Base-by-base conservation (phyloP, 176 grass and related monocot species). In the Calamus simplicifolius region DNA sequence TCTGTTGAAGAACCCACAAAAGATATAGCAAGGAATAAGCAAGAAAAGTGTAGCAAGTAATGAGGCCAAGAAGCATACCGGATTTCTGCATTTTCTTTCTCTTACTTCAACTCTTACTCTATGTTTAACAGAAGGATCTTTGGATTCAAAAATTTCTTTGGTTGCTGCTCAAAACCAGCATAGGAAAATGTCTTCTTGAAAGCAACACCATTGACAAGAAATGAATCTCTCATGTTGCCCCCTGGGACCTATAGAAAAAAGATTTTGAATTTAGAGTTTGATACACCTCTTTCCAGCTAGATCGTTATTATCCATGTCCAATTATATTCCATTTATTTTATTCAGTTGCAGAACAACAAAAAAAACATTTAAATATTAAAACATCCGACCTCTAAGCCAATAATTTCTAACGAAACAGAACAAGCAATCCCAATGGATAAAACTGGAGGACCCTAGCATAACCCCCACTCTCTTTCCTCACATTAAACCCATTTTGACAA, bases 21-120 rank as follows among this genome's bases (percentile, higher is more conserved):
- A 29, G 69, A 14, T 23, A 23, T 23, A 23, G 21, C 28, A 50
- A n/a, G 5, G 17, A 27, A 51, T 4, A 43, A 43, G 35, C 35
- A 12, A 43, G 35, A 43, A 43, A 43, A 13, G 35, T 43, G 35
- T 43, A 50, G 52, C 17, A 26, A 73, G 14, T 5, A 25, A 61
- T 27, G 49, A 6, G 25, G 49, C 5, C 30, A 43, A 12, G 10
- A 43, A 61, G 15, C 16, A 5, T 73, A 95, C 91, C 91, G 81
- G 59, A 95, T 95, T 77, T 95, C 91, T 27, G 91, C 91, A 66
- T 95, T 95, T 90, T 95, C 91, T 79, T 95, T 95, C 84, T 90
- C 86, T 67, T 86, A 95, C 59, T 95, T 95, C 3, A 95, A 29
- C 57, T 95, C 91, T 64, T 90, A 68, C 69, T 95, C 91, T 78